Evolutionary conservation across 2,329 filamentous ascomycete genomes (phyloP), one percentile per base, ranked within the genome.

Genomic region (Hyphodiscus sp.): DNA sequence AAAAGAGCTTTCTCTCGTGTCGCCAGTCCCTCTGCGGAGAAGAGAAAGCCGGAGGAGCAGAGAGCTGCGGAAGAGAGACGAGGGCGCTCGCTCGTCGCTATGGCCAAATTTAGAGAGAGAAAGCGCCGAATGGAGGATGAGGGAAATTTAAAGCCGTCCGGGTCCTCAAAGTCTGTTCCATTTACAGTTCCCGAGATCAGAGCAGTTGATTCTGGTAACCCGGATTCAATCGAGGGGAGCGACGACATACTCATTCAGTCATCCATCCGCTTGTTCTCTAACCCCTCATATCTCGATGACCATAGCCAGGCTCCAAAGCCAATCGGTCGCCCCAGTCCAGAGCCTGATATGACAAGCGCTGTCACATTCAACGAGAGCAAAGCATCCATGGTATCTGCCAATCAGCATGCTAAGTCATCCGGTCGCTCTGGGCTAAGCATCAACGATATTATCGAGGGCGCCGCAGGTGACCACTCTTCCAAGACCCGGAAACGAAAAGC

Each of bases 331-430:
- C 48, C 50, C 15, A 62, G 62, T 42, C 60, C 62, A 16, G 53
- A 61, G 45, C 63, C 58, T 18, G 63, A 66, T 41, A 64, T 66
- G 62, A 66, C 62, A 33, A 66, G 64, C 50, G 63, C 64, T 8
- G 58, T 58, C 20, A 57, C 20, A 19, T 65, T 58, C 52, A 62
- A 63, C 45, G 50, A 58, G 19, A 63, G 61, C 45, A 64, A 64
- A 51, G 52, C 54, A 13, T 46, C 45, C 8, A 47, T 50, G 29
- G 20, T 20, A 42, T 15, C 47, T 15, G 18, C 38, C 20, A 46
- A 41, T n/a, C 19, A 33, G 26, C 20, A 19, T 9, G 13, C 38
- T 41, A 16, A 41, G 41, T 49, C 52, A 26, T 52, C 58, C 19
- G 44, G 53, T 52, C 59, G 65, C 11, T 65, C 61, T 29, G 57